Conservation (phyloP, 805 yeast genomes). For the Ogataea neopini region DNA sequence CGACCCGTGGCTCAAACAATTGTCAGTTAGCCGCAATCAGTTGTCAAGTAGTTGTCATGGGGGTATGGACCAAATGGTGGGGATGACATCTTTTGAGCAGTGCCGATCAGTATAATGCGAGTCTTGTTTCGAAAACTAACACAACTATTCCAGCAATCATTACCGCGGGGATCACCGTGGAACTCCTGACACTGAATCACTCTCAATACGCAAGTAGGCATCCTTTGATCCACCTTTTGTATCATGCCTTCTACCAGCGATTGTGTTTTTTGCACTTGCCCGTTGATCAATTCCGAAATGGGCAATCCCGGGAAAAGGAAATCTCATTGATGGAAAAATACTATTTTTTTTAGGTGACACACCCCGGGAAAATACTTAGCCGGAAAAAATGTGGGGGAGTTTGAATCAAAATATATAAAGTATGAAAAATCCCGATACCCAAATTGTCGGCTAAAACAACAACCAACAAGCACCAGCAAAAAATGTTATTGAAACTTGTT, state of each 20-base stretch:
- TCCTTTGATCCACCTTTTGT: too few relatives aligned
- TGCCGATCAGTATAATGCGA: too few relatives aligned
- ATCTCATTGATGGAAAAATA: background rate
- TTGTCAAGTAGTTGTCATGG: too few relatives aligned
- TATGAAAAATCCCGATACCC: background rate
- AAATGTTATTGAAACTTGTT: background rate
- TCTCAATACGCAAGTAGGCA: too few relatives aligned
- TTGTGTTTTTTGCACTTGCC: background rate
- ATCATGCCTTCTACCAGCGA: background rate
- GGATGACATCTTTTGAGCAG: too few relatives aligned
- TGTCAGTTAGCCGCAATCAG: too few relatives aligned
- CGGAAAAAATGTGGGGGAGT: background rate
- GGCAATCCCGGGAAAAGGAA: background rate
- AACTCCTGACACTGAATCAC: too few relatives aligned
- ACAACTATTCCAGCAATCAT: too few relatives aligned
- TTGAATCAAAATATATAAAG: background rate
- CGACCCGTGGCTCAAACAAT: too few relatives aligned
- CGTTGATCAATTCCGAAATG: background rate
- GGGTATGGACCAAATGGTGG: too few relatives aligned
- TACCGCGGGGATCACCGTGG: too few relatives aligned
- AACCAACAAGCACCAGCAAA: background rate
- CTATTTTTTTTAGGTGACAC: background rate
- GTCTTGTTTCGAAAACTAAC: too few relatives aligned
- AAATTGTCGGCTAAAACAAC: background rate
- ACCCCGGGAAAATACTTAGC: conserved; percentile 1